Conservation (phyloP, 192 early-diverging fungal species). For the Lobulomyces angularis region DNA sequence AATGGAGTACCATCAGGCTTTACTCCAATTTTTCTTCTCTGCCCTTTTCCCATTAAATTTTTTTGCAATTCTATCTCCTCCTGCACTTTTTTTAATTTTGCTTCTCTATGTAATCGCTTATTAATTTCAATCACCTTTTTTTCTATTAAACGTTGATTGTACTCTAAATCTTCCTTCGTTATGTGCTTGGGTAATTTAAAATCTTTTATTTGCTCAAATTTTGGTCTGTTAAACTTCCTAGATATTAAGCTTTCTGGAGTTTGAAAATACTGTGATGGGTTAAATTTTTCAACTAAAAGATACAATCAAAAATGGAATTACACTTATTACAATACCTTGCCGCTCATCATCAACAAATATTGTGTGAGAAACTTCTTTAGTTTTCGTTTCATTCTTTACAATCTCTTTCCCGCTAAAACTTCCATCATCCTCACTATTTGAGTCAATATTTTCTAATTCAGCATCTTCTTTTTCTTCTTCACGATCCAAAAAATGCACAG, state of each 20-base stretch:
- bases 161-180: conserved; percentile 25
- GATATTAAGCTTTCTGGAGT: conserved; percentile 65
- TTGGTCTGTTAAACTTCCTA: conserved; percentile 73
- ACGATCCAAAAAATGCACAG: conserved; percentile 54
- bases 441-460: conserved; percentile 8
- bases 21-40: no score
- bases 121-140: conserved; percentile 50
- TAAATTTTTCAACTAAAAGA: conserved; percentile 51
- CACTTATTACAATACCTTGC: conserved; percentile 19
- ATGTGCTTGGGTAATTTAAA: conserved; percentile 16
- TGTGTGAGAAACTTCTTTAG: conserved; percentile 20
- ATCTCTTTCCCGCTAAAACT: conserved; percentile 1
- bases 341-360: conserved; percentile 36
- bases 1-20: no score
- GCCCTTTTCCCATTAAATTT: conserved; percentile 62
- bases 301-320: not conserved
- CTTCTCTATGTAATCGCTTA: conserved; percentile 64
- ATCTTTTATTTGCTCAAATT: conserved; percentile 1
- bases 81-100: conserved; percentile 54
- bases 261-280: conserved; percentile 69
- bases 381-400: conserved; percentile 4
- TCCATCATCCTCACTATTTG: conserved; percentile 9
- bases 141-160: conserved; percentile 15
- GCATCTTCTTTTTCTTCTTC: conserved; percentile 14
- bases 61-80: conserved; percentile 69